Evolutionary conservation across 805 yeast genomes (phyloP).

Genomic region (Clavispora santaluciae): DNA sequence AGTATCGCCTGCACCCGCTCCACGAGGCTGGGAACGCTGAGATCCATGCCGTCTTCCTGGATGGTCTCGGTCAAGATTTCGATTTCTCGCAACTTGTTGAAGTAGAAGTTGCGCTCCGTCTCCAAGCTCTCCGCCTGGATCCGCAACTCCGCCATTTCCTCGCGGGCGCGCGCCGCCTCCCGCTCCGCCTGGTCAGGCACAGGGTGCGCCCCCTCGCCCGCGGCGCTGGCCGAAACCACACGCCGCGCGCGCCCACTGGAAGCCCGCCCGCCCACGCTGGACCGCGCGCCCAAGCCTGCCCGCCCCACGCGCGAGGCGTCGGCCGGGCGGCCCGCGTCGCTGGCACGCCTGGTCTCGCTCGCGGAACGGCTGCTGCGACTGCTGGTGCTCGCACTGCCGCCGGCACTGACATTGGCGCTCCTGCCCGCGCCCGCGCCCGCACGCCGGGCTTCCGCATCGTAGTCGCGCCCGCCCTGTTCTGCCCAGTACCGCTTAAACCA

Average conservation of each 20-base stretch:
- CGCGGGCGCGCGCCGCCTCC: conserved; percentile 36
- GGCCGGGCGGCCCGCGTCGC: conserved; percentile 4
- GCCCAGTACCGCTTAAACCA: conserved; percentile 86
- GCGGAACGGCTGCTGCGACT: conserved; percentile 6
- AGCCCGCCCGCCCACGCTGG: not conserved
- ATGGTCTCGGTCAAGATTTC: conserved; percentile 70
- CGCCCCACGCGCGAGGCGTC: conserved; percentile 17
- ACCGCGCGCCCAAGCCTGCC: not conserved
- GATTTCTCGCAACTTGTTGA: conserved; percentile 81
- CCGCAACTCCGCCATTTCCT: conserved; percentile 54
- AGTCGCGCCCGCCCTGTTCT: conserved; percentile 55
- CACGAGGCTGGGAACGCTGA: conserved; percentile 25
- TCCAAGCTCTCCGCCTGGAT: conserved; percentile 62
- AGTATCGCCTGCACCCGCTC: conserved; percentile 68
- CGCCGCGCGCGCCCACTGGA: not conserved
- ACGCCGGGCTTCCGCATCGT: conserved; percentile 54
- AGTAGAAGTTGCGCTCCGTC: conserved; percentile 86
- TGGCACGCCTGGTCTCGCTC: conserved; percentile 3
- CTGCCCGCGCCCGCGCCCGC: conserved; percentile 1
- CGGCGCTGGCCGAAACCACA: not conserved
- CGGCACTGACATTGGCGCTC: conserved; percentile 4
- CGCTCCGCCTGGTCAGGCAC: conserved; percentile 28
- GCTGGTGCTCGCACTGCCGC: conserved; percentile 4
- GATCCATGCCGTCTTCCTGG: conserved; percentile 18
- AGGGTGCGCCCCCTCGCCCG: conserved; percentile 20